Evolutionary conservation across 106 monocot genomes (phyloP).

Genomic region (Platanthera zijinensis): DNA sequence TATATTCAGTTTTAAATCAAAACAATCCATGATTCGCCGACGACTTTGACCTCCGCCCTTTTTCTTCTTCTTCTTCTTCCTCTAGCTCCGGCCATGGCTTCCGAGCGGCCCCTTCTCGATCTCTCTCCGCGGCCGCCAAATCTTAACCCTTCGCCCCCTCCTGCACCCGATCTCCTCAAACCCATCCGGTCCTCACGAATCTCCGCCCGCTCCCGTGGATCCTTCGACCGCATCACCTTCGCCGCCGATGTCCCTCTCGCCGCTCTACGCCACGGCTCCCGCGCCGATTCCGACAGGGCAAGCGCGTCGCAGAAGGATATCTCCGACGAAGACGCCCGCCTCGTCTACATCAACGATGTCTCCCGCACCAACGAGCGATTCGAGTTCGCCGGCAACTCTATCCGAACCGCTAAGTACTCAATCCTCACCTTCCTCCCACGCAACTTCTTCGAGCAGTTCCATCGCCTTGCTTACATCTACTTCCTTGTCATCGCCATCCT

Average conservation of each 20-base stretch:
- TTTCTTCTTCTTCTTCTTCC: neutral
- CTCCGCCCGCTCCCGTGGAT: neutral
- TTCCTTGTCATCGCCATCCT: constrained; percentile 86
- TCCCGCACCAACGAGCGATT: constrained; percentile 26
- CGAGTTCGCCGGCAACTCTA: constrained; percentile 58
- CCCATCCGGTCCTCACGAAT: constrained; percentile 9
- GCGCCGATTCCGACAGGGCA: constrained; percentile 36
- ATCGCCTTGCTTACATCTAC: constrained; percentile 89
- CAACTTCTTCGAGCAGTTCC: constrained; percentile 97
- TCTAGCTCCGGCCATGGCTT: constrained; percentile 16
- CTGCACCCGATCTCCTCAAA: constrained; percentile 5
- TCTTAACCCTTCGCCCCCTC: neutral
- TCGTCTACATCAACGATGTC: constrained; percentile 52
- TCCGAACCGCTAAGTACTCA: constrained; percentile 88
- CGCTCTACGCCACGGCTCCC: constrained; percentile 27
- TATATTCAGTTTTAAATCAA: neutral
- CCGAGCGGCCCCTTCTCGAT: constrained; percentile 21
- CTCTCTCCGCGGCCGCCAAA: constrained; percentile 11
- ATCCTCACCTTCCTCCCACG: constrained; percentile 80
- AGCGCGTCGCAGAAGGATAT: constrained; percentile 49
- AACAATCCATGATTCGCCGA: neutral
- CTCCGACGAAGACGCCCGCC: constrained; percentile 69
- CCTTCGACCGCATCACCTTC: neutral
- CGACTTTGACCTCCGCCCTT: neutral
- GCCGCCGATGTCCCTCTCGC: neutral